Evolutionary conservation across 2,329 filamentous ascomycete genomes (phyloP), one percentile per base, ranked within the genome.

Genomic region (Xylaria sp.): DNA sequence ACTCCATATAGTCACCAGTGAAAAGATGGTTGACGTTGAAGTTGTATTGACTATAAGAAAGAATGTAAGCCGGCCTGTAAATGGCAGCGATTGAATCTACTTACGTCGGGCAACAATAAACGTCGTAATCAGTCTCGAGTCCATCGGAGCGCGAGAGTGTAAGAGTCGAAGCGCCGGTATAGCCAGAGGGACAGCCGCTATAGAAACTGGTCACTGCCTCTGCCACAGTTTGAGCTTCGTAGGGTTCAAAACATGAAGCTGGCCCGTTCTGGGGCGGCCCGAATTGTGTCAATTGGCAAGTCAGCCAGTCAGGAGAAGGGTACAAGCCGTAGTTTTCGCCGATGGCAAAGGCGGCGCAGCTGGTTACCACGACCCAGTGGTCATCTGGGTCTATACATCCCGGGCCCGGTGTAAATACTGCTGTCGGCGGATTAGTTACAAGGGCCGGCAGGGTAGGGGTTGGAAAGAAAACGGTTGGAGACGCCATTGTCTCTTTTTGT

Each of bases 241-340:
- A 69, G 18, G 69, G 69, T 18, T 58, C n/a, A 32, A 18, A 56
- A 46, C 69, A 71, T 48, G 69, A 69, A 44, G 56, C 18, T 7
- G 63, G 50, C 2, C 7, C 39, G 25, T 44, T 25, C 15, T 37
- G 1, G 12, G 60, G 41, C 13, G 69, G 62, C 32, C 69, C 66
- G 13, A 71, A 71, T 20, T 71, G 52, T 34, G 66, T 71, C 34
- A 71, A 44, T 59, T 57, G 58, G 48, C 69, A 70, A n/a, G 69
- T 70, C 46, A 70, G 13, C 69, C 66, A 70, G 69, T 69, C 65
- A 2, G 65, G 62, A 41, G 65, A 65, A 25, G 34, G 25, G 23
- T 15, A 28, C 15, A 23, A 6, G 28, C 20, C 20, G 28, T 28
- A 12, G 39, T 50, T 6, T 28, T 46, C 64, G 28, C 32, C 39